These are phyloP conservation scores for Colletotrichum viniferum DNA, from an alignment of 2,329 filamentous ascomycete genomes.

Conservation along the genomic window DNA sequence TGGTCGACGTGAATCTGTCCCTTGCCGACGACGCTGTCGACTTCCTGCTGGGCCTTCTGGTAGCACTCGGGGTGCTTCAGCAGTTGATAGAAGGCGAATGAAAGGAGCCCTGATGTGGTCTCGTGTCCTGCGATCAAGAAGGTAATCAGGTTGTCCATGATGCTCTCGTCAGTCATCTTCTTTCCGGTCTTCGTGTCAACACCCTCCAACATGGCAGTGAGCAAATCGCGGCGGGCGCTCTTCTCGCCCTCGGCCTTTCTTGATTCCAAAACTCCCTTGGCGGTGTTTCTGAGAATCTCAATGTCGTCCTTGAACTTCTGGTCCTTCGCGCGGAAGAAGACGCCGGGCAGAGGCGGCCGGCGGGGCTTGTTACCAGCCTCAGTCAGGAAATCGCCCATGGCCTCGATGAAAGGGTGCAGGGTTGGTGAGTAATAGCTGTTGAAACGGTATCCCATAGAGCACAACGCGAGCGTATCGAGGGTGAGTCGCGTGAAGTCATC, in stretches of 20 bases:
- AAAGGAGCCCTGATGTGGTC: conserved; percentile 70
- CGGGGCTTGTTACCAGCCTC: conserved; percentile 56
- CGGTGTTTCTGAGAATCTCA: conserved; percentile 52
- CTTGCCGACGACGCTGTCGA: conserved; percentile 68
- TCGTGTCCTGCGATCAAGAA: conserved; percentile 72
- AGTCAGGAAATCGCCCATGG: conserved; percentile 64
- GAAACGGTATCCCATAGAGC: conserved; percentile 63
- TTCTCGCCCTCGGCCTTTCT: conserved; percentile 54
- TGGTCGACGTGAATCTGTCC: conserved; percentile 62
- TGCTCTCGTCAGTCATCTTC: conserved; percentile 61
- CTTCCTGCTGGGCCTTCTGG: conserved; percentile 67
- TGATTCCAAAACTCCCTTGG: conserved; percentile 61
- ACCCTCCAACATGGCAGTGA: conserved; percentile 69
- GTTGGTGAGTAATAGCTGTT: conserved; percentile 59
- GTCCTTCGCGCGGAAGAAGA: conserved; percentile 47
- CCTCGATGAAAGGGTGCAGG: conserved; percentile 47
- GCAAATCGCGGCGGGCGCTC: conserved; percentile 57
- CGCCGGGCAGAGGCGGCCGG: conserved; percentile 49
- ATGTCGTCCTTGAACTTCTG: conserved; percentile 56
- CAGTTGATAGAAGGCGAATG: conserved; percentile 69
- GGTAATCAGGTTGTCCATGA: conserved; percentile 71
- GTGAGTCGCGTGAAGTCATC: conserved; percentile 68
- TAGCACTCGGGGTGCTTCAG: conserved; percentile 67
- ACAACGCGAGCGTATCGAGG: conserved; percentile 66
- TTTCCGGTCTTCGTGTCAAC: conserved; percentile 68